Conservation (phyloP, 2,329 filamentous ascomycete species). For the Botryotinia narcissicola region DNA sequence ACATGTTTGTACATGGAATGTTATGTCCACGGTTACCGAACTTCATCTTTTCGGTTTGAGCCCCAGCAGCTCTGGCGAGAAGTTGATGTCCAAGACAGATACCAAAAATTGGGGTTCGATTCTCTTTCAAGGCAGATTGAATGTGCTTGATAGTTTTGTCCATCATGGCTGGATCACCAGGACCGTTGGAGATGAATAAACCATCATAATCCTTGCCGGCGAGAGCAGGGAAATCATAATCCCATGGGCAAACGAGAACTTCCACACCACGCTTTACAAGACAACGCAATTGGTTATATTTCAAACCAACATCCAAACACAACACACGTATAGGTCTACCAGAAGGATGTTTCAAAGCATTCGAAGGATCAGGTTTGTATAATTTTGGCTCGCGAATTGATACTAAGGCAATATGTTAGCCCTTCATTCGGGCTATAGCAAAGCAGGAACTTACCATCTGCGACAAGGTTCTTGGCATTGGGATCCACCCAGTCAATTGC, state of each 20-base stretch:
- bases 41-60: slow-evolving; percentile 92
- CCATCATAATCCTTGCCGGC: slow-evolving; percentile 87
- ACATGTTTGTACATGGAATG: slow-evolving; percentile 93
- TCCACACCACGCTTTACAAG: slow-evolving; percentile 89
- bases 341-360: slow-evolving; percentile 79
- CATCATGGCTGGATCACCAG: slow-evolving; percentile 89
- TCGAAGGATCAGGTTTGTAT: slow-evolving; percentile 71
- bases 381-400: slow-evolving; percentile 84
- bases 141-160: slow-evolving; percentile 78
- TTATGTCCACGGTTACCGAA: slow-evolving; percentile 99
- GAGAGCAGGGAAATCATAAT: slow-evolving; percentile 81
- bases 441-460: slow-evolving; percentile 70
- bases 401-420: slow-evolving; percentile 58
- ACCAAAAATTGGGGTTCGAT: slow-evolving; percentile 85
- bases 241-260: slow-evolving; percentile 91
- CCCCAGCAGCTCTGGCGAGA: slow-evolving; percentile 82
- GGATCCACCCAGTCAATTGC: slow-evolving; percentile 85
- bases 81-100: slow-evolving; percentile 96
- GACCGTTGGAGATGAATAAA: slow-evolving; percentile 96
- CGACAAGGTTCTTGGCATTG: slow-evolving; percentile 88
- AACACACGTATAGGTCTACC: slow-evolving; percentile 84
- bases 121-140: slow-evolving; percentile 70
- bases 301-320: slow-evolving; percentile 95
- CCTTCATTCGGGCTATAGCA: slow-evolving; percentile 31
- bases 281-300: slow-evolving; percentile 96